A percentile compares a stretch with the other conserved stretches of the same genome.
phyloP scores from a whole-genome alignment of 805 yeast species.

The Wickerhamiella kurtzmanii region DNA sequence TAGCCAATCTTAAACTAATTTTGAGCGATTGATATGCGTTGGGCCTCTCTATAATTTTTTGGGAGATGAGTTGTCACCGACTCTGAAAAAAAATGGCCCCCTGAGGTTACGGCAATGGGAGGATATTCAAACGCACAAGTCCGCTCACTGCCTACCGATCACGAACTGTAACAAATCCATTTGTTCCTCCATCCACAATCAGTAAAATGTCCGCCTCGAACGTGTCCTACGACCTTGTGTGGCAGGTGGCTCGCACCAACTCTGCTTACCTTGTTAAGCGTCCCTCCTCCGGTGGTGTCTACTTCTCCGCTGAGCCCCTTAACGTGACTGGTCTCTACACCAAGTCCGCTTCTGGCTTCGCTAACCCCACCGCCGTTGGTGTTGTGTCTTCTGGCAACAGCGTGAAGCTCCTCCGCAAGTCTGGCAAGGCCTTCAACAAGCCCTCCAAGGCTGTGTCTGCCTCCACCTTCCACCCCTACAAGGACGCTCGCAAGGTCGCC shows the following conservation, averaged over 20 bases:
- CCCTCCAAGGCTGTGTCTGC: constrained; percentile 31
- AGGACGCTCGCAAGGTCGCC: constrained; percentile 33
- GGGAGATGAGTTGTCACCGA: too few relatives aligned
- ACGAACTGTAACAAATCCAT: neutral
- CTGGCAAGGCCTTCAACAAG: constrained; percentile 34
- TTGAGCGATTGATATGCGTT: too few relatives aligned
- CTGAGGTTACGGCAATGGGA: too few relatives aligned
- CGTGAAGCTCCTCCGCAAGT: constrained; percentile 33
- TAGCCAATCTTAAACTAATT: neutral
- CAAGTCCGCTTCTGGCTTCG: constrained; percentile 36
- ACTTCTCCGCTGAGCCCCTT: constrained; percentile 38
- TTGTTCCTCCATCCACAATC: neutral
- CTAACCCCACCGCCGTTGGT: constrained; percentile 38
- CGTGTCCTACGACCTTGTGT: constrained; percentile 33
- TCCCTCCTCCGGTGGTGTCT: constrained; percentile 28
- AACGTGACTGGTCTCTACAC: constrained; percentile 36
- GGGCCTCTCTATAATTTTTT: too few relatives aligned
- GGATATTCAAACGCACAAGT: neutral
- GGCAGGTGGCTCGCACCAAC: constrained; percentile 39
- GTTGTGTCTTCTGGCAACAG: constrained; percentile 26
- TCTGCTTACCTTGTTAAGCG: constrained; percentile 37
- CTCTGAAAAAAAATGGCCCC: neutral
- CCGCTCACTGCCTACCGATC: neutral
- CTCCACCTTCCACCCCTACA: constrained; percentile 31
- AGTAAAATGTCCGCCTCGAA: constrained; percentile 12